A percentile compares a stretch with the other conserved stretches of the same genome.
Conservation (phyloP, 139 green algal genomes). For the Tetraselmis chui region DNA sequence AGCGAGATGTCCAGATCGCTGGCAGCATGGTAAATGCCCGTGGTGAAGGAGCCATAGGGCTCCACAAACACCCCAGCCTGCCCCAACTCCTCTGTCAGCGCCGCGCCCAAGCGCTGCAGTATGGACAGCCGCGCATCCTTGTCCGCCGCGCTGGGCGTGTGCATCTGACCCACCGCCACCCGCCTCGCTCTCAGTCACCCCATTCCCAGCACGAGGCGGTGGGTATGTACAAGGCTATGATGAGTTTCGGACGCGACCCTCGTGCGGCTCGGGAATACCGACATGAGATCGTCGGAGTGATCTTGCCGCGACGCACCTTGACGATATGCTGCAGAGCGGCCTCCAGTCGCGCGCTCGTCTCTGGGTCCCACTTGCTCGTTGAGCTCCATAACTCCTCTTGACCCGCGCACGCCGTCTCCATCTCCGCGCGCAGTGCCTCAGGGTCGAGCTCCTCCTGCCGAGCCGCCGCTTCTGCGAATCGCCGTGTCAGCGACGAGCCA, state of each 20-base stretch:
- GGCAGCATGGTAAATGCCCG: background rate
- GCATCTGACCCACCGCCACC: too few relatives aligned
- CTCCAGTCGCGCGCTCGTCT: background rate
- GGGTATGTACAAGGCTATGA: too few relatives aligned
- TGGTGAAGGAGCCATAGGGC: background rate
- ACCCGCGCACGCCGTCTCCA: background rate
- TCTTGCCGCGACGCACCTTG: too few relatives aligned
- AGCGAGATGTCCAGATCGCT: background rate
- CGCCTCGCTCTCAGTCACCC: too few relatives aligned
- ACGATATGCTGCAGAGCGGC: background rate
- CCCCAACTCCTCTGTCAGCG: background rate
- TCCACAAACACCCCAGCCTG: background rate
- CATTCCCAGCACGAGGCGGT: too few relatives aligned
- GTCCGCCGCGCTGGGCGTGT: background rate
- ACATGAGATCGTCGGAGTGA: too few relatives aligned
- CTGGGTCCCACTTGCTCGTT: background rate
- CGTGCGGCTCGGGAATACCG: too few relatives aligned
- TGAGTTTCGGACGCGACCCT: too few relatives aligned
- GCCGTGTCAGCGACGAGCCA: too few relatives aligned
- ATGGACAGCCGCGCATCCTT: background rate
- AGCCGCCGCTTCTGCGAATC: too few relatives aligned
- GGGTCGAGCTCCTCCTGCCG: background rate
- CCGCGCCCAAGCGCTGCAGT: background rate
- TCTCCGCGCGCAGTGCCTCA: background rate
- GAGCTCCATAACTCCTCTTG: background rate